Conservation (phyloP, 169 alveolate species). For the Cyclospora cayetanensis region DNA sequence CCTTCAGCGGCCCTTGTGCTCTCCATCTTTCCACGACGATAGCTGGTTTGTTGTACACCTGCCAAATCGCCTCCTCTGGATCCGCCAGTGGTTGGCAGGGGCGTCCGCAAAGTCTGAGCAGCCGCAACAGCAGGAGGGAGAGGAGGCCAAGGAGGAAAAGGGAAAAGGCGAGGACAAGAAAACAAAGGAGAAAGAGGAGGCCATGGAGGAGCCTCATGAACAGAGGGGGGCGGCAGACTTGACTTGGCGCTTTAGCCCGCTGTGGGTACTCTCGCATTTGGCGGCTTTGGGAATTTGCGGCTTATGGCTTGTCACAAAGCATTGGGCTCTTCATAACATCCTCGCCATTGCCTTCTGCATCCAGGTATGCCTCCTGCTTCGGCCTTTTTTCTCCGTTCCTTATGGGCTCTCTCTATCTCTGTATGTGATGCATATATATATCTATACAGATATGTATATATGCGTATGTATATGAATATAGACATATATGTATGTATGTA, state of each 20-base stretch:
- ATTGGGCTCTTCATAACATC: slow-evolving; percentile 89
- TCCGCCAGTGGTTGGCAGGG: neutral
- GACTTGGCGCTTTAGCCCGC: slow-evolving; percentile 11
- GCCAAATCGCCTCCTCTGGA: neutral
- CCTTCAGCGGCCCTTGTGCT: slow-evolving; percentile 35
- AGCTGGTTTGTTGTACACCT: slow-evolving; percentile 25
- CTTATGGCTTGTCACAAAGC: slow-evolving; percentile 82
- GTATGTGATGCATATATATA: neutral
- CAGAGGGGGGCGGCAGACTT: neutral
- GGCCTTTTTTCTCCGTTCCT: too few species aligned
- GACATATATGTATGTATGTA: too few species aligned
- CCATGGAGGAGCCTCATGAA: neutral
- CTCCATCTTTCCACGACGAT: neutral
- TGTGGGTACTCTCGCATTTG: slow-evolving; percentile 29
- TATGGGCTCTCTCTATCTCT: too few species aligned
- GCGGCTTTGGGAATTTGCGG: slow-evolving; percentile 72
- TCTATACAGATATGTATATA: too few species aligned
- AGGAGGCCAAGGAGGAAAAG: neutral
- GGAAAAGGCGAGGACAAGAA: neutral
- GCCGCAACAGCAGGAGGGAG: neutral
- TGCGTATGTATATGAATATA: too few species aligned
- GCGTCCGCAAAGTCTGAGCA: neutral
- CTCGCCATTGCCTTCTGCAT: slow-evolving; percentile 91
- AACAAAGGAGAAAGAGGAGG: neutral
- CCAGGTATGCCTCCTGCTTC: slow-evolving; percentile 68